phyloP scores from a whole-genome alignment of 495 filamentous ascomycete genomes.

The Penicillium manginii region DNA sequence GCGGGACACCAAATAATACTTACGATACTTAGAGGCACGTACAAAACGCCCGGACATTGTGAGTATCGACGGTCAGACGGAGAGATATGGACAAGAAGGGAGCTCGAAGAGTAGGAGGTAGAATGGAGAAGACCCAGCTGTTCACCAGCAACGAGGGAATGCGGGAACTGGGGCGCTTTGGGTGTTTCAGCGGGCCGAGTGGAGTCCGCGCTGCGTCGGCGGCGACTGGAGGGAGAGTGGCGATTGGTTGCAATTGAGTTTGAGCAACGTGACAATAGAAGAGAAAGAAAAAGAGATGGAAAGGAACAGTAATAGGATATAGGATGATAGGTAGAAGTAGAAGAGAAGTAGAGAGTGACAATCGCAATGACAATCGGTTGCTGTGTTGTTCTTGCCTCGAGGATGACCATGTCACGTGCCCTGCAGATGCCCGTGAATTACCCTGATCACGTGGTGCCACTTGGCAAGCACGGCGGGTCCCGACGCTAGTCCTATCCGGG shows the following conservation, averaged over 20 bases:
- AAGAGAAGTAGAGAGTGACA: neutral
- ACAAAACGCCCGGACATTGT: constrained; percentile 96
- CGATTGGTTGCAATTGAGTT: neutral
- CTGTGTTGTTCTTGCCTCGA: no score
- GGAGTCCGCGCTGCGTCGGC: constrained; percentile 27
- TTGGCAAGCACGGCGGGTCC: neutral
- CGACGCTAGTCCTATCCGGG: constrained; percentile 21
- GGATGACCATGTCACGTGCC: neutral
- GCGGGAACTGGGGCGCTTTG: constrained; percentile 31
- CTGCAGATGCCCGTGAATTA: neutral
- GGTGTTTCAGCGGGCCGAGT: constrained; percentile 34
- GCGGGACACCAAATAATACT: constrained; percentile 42
- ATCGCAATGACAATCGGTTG: no score
- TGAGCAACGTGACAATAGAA: neutral
- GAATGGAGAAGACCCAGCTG: constrained; percentile 24
- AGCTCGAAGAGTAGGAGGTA: constrained; percentile 24
- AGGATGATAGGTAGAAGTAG: neutral
- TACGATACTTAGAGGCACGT: constrained; percentile 97
- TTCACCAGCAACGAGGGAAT: constrained; percentile 28
- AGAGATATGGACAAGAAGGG: constrained; percentile 14
- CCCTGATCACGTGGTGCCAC: neutral
- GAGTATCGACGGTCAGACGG: constrained; percentile 16
- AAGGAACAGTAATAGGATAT: neutral
- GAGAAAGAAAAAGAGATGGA: neutral
- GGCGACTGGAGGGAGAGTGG: neutral